Base-by-base conservation (phyloP, 2,329 filamentous ascomycete genomes). In the Monilinia aucupariae region DNA sequence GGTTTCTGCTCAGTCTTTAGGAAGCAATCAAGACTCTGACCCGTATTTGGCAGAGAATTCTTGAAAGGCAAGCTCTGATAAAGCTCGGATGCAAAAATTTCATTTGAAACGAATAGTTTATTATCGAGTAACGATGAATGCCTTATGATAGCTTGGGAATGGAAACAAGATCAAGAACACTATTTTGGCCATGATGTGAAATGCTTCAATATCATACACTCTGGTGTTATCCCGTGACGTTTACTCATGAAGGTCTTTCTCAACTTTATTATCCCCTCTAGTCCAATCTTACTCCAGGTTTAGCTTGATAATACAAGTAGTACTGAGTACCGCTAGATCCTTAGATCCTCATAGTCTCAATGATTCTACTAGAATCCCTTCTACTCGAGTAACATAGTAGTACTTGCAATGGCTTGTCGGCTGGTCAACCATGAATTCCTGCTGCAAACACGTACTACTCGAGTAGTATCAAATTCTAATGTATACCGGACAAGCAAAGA, bases 31-130 rank as follows among this genome's bases (percentile, higher is more conserved):
- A 64, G 58, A 66, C 68, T 71, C 71, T 72, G 71, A 72, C 71
- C 64, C 48, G 50, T 61, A 17, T 67, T 68, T 69, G 66, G 66
- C 68, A 72, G 71, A 68, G 67, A 70, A 61, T 64, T 71, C 62
- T 64, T 73, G 63, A 73, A 69, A 66, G 70, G 71, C 63, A 71
- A 66, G 62, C 71, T 73, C 56, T 73, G 66, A 72, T 59, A 58
- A 51, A 56, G 48, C 41, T 56, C 34, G 43, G 58, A 62, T 56
- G 51, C 59, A 61, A 50, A 52, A 54, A 43, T 60, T 60, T 60
- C 37, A 58, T 58, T 58, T 15, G 41, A 58, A 58, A 58, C 47
- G 54, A 58, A 50, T 50, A 62, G 27, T 17, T 58, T 56, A 62
- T 62, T 22, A 54, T 37, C 25, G 43, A 58, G 25, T 43, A 51